phyloP scores from a whole-genome alignment of 306 rosid genomes.

The Senna siamea region DNA sequence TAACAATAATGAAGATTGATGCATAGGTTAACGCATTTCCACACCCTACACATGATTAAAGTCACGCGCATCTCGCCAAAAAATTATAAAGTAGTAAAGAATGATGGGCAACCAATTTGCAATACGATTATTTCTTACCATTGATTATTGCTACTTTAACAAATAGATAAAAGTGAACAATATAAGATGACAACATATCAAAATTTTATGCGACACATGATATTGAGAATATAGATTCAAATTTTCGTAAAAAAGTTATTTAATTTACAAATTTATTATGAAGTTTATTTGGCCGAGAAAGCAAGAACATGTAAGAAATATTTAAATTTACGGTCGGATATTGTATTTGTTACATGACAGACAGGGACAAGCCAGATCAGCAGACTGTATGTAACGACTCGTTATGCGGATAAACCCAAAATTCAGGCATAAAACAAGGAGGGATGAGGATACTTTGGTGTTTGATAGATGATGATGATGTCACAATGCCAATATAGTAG shows the following conservation, averaged over 20 bases:
- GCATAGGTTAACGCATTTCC: background rate
- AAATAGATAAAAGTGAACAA: no score
- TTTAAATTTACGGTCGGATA: background rate
- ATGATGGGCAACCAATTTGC: background rate
- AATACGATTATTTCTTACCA: background rate
- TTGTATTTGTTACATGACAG: constrained; percentile 9
- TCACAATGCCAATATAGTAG: background rate
- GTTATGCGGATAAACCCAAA: constrained; percentile 23
- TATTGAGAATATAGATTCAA: background rate
- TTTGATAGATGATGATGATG: background rate
- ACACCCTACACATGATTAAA: background rate
- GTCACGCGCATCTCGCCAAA: background rate
- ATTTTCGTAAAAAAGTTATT: background rate
- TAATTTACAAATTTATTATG: background rate
- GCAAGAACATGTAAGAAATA: background rate
- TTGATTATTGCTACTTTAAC: background rate
- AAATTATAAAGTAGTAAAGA: background rate
- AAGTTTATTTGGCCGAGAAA: background rate
- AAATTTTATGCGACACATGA: no score
- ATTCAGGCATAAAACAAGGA: constrained; percentile 42
- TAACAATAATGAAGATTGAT: background rate
- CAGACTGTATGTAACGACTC: background rate
- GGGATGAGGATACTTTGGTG: constrained; percentile 33
- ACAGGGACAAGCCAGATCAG: background rate
- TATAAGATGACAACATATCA: no score